A percentile compares a stretch with the other conserved stretches of the same genome.
Conservation (phyloP, 768 basidiomycete species). For the Mycena venus region DNA sequence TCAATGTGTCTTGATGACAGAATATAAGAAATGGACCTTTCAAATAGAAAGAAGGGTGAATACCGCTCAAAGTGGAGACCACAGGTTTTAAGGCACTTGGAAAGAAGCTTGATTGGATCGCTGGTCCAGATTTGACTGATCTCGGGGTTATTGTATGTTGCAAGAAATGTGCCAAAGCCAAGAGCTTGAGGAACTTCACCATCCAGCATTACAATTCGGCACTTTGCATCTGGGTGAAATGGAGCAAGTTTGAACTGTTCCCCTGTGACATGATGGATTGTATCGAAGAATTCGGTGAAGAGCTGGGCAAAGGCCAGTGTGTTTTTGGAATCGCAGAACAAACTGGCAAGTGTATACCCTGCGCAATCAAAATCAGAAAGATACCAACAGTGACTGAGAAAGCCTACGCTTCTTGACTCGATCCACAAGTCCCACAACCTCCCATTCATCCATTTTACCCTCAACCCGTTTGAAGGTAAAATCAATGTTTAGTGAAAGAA, state of each 20-base stretch:
- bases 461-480: constrained; percentile 38
- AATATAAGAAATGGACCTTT: too few relatives aligned
- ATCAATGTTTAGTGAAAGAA: constrained; percentile 26
- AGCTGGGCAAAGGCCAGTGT: constrained; percentile 25
- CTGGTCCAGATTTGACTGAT: not conserved
- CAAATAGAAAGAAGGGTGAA: not conserved
- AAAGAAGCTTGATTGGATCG: not conserved
- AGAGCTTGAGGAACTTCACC: constrained; percentile 4
- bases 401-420: constrained; percentile 15
- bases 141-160: too few relatives aligned
- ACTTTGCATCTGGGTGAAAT: constrained; percentile 23
- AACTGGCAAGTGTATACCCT: constrained; percentile 9
- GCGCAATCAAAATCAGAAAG: not conserved
- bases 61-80: constrained; percentile 10
- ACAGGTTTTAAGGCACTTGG: not conserved
- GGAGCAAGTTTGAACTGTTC: not conserved
- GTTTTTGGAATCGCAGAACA: constrained; percentile 34
- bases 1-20: constrained; percentile 36
- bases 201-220: constrained; percentile 9
- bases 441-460: constrained; percentile 38
- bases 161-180: not conserved
- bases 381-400: not conserved
- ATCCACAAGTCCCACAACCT: constrained; percentile 28
- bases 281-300: constrained; percentile 29
- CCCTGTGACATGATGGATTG: constrained; percentile 28